These are phyloP conservation scores for Favolaschia claudopus DNA, from an alignment of 768 basidiomycete species.

Conservation along the genomic window DNA sequence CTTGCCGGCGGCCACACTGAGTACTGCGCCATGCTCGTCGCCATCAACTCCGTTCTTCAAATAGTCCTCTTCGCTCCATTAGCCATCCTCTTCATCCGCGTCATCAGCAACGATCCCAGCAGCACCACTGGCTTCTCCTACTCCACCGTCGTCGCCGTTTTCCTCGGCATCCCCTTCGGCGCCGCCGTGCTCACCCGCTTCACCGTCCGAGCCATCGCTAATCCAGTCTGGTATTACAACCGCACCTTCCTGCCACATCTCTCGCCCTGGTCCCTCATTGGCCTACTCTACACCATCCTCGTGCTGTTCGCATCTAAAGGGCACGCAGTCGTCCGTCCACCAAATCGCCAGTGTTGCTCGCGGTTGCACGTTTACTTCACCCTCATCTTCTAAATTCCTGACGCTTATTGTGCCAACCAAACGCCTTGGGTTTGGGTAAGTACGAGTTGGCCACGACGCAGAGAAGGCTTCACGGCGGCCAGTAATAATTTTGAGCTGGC, in stretches of 20 bases:
- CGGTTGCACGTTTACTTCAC: slow-evolving; percentile 87
- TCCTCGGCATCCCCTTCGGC: slow-evolving; percentile 80
- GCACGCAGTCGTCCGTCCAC: slow-evolving; percentile 72
- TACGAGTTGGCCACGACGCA: slow-evolving; percentile 83
- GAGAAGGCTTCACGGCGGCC: slow-evolving; percentile 79
- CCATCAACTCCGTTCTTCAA: slow-evolving; percentile 82
- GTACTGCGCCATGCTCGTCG: slow-evolving; percentile 82
- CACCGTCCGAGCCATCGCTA: slow-evolving; percentile 52
- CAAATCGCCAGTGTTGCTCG: slow-evolving; percentile 78
- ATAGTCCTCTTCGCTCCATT: slow-evolving; percentile 80
- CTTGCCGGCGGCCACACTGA: slow-evolving; percentile 73
- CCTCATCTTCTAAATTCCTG: slow-evolving; percentile 79
- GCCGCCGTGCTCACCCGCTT: slow-evolving; percentile 78
- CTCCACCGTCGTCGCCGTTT: no score
- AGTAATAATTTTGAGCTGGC: slow-evolving; percentile 88
- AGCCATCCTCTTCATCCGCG: slow-evolving; percentile 75
- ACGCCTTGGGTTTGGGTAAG: slow-evolving; percentile 38
- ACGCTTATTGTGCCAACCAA: no score
- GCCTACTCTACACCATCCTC: slow-evolving; percentile 82
- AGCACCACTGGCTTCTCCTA: no score
- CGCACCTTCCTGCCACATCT: slow-evolving; percentile 81
- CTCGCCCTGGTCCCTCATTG: slow-evolving; percentile 72
- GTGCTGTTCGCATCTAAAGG: slow-evolving; percentile 78
- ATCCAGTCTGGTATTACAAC: no score
- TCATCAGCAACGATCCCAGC: slow-evolving; percentile 69